Base-by-base conservation (phyloP, 805 yeast genomes). In the Pichia thaimueangensis region DNA sequence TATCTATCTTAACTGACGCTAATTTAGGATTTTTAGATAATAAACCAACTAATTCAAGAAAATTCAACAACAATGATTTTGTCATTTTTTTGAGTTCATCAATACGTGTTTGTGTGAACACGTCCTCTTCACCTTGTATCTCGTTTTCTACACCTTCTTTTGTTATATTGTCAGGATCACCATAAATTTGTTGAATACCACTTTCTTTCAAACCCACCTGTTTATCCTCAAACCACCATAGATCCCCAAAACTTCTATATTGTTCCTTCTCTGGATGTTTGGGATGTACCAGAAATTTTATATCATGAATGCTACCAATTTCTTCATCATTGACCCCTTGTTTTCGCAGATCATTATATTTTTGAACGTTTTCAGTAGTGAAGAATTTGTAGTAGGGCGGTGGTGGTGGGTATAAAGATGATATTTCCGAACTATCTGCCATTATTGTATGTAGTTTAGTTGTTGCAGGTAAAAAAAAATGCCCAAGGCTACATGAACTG, bases 391-490 rank as follows among this genome's bases (percentile, higher is more conserved):
- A 74, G 56, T 77, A 86, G 8, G 85, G 84, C 8, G 98, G 98
- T 2, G 98, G 97, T 1, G 95, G 94, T 2, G 98, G 98, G 52
- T 86, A 93, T 32, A 91, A 69, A 6, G 96, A 78, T 13, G 96
- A 30, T 19, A 38, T 35, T 5, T 40, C 45, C 4, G 35, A 27
- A 28, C 28, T 36, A 6, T 35, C 40, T 12, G 45, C 20, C 35
- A 37, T 37, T 24, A n/a, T 30, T 8, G 10, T 16, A 8, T 15
- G 35, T 17, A 17, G 32, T 31, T 31, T n/a, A n/a, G n/a, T n/a
- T n/a, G n/a, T n/a, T n/a, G n/a, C n/a, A n/a, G n/a, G n/a, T n/a
- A n/a, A n/a, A n/a, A n/a, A n/a, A n/a, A n/a, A n/a, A n/a, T n/a
- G n/a, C n/a, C n/a, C n/a, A n/a, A n/a, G n/a, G n/a, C n/a, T n/a